Percentiles rank a stretch among this genome's conserved stretches.
Evolutionary conservation across 2,329 filamentous ascomycete genomes (phyloP).

Genomic region (Pseudocercospora eumusae): DNA sequence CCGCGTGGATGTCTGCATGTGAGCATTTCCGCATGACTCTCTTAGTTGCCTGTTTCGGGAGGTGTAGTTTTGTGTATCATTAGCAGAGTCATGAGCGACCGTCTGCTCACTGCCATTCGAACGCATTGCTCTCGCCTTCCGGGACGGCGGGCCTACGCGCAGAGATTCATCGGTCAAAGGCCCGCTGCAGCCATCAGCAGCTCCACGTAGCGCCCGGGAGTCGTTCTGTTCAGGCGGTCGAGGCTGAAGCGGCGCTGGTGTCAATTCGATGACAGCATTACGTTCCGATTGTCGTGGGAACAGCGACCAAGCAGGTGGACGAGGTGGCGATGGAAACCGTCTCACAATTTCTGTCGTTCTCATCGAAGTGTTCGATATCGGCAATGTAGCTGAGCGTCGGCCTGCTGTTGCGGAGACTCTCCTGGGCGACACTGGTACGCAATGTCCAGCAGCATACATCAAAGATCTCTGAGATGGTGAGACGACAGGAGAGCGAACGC

Average conservation of each 20-base stretch:
- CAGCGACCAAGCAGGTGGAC: slow-evolving; percentile 2
- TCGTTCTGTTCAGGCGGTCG: background rate
- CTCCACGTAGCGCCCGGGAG: background rate
- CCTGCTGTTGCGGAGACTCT: slow-evolving; percentile 24
- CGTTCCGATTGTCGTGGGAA: background rate
- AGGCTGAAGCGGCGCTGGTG: background rate
- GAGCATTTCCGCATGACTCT: background rate
- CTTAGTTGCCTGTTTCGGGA: slow-evolving; percentile 2
- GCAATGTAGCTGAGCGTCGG: slow-evolving; percentile 27
- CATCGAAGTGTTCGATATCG: slow-evolving; percentile 22
- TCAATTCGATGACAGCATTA: background rate
- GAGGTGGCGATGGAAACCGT: slow-evolving; percentile 31
- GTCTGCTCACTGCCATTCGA: background rate
- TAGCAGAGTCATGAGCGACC: background rate
- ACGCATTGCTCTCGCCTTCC: background rate
- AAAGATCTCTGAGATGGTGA: slow-evolving; percentile 30
- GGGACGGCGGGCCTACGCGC: background rate
- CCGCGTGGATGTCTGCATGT: background rate
- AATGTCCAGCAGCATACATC: slow-evolving; percentile 27
- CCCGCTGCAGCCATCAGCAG: background rate
- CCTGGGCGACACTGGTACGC: slow-evolving; percentile 29
- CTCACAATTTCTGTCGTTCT: slow-evolving; percentile 30
- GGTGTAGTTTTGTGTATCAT: background rate
- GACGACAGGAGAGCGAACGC: background rate
- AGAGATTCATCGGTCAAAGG: background rate